phyloP scores from a whole-genome alignment of 2,329 filamentous ascomycete genomes.

The Penicillium sp. region DNA sequence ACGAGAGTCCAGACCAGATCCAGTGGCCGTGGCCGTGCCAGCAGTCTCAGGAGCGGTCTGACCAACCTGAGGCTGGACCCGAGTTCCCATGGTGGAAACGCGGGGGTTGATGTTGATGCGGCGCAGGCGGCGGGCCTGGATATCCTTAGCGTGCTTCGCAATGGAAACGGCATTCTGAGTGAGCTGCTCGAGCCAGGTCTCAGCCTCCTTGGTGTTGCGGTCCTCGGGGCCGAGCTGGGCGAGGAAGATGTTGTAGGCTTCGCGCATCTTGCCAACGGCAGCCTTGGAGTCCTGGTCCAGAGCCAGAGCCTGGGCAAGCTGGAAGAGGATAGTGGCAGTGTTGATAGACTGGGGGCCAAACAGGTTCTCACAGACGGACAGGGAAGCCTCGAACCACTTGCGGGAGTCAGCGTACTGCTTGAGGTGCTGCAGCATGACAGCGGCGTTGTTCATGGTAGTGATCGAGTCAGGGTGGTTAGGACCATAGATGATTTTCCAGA shows the following conservation, averaged over 20 bases:
- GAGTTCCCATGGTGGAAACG: constrained; percentile 60
- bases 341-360: constrained; percentile 91
- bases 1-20: constrained; percentile 68
- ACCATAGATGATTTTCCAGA: constrained; percentile 98
- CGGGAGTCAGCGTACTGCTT: constrained; percentile 95
- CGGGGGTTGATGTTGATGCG: constrained; percentile 72
- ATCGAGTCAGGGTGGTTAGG: constrained; percentile 94
- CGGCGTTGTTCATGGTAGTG: constrained; percentile 97
- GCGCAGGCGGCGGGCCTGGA: constrained; percentile 75
- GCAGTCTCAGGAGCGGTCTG: constrained; percentile 61
- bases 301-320: constrained; percentile 92
- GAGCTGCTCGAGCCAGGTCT: constrained; percentile 94
- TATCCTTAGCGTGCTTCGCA: constrained; percentile 89
- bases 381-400: constrained; percentile 93
- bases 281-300: constrained; percentile 94
- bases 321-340: constrained; percentile 93
- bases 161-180: constrained; percentile 95
- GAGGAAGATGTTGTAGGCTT: constrained; percentile 96
- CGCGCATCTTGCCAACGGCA: constrained; percentile 91
- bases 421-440: constrained; percentile 95
- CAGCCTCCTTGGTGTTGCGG: constrained; percentile 97
- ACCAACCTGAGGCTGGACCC: constrained; percentile 68
- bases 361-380: constrained; percentile 85
- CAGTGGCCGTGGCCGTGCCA: constrained; percentile 43
- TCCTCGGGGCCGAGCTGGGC: constrained; percentile 84